phyloP scores from a whole-genome alignment of 169 alveolate genomes.

The Plasmodium fragile region DNA sequence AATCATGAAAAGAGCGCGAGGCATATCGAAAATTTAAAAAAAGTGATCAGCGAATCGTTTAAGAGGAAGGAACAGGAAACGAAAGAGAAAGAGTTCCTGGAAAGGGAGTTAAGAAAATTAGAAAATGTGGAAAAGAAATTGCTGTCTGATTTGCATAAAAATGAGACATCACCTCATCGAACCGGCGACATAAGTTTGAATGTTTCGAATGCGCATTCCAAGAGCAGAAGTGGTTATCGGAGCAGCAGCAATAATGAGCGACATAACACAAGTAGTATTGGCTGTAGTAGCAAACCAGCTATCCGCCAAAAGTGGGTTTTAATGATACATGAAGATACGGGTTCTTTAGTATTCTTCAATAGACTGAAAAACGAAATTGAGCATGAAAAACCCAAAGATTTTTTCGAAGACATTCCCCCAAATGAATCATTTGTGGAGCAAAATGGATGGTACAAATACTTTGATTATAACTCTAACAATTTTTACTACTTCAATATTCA shows the following conservation, averaged over 20 bases:
- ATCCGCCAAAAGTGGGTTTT: constrained; percentile 5
- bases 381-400: constrained; percentile 38
- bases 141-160: constrained; percentile 26
- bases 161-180: background rate
- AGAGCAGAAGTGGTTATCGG: background rate
- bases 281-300: background rate
- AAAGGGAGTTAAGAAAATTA: constrained; percentile 54
- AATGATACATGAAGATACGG: constrained; percentile 71
- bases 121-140: constrained; percentile 58
- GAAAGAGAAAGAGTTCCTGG: constrained; percentile 57
- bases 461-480: constrained; percentile 56
- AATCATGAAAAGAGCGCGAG: constrained; percentile 71
- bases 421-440: constrained; percentile 59
- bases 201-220: background rate
- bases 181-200: background rate
- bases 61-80: constrained; percentile 73
- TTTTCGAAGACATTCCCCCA: constrained; percentile 17
- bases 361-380: constrained; percentile 25
- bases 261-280: background rate
- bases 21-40: constrained; percentile 61
- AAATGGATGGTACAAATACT: constrained; percentile 69
- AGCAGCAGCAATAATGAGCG: constrained; percentile 24
- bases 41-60: constrained; percentile 48
- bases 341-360: constrained; percentile 39
- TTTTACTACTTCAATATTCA: constrained; percentile 56